A percentile compares a stretch with the other conserved stretches of the same genome.
Evolutionary conservation across 768 basidiomycete genomes (phyloP).

Genomic region (Lentinula guzmanii): DNA sequence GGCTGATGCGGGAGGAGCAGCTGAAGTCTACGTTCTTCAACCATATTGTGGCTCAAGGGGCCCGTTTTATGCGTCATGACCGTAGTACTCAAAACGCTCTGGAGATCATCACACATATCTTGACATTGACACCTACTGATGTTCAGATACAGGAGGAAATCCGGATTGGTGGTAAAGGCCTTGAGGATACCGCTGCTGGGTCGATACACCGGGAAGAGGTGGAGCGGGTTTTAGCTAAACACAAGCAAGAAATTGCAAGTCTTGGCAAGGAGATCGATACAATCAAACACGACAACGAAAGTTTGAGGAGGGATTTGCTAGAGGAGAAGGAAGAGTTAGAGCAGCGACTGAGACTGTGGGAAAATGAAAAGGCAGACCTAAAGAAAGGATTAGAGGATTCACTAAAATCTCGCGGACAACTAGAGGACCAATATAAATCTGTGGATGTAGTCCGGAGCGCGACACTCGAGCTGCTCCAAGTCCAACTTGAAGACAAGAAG

Average conservation of each 20-base stretch:
- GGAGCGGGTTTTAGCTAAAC: slow-evolving; percentile 24
- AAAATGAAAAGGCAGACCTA: not conserved
- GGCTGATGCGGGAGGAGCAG: slow-evolving; percentile 28
- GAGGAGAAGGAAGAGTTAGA: not conserved
- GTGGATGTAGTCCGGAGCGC: not conserved
- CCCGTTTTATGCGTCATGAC: slow-evolving; percentile 27
- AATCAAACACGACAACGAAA: not conserved
- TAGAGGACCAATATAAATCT: not conserved
- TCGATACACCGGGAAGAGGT: slow-evolving; percentile 28
- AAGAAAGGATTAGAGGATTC: not conserved
- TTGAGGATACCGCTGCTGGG: slow-evolving; percentile 32
- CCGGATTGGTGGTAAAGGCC: slow-evolving; percentile 12
- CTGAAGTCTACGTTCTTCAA: slow-evolving; percentile 34
- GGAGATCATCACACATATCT: slow-evolving; percentile 23
- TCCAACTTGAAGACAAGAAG: not conserved
- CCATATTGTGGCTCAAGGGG: slow-evolving; percentile 33
- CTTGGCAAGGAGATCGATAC: slow-evolving; percentile 27
- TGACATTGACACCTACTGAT: slow-evolving; percentile 6
- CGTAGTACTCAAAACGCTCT: slow-evolving; percentile 24
- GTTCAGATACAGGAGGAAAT: slow-evolving; percentile 15
- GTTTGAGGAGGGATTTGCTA: not conserved
- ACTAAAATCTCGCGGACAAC: not conserved
- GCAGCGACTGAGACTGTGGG: not conserved
- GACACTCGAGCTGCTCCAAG: not conserved
- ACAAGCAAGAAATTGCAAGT: slow-evolving; percentile 24